phyloP scores from a whole-genome alignment of 345 rosid species.

The Eucalyptus curtisii region DNA sequence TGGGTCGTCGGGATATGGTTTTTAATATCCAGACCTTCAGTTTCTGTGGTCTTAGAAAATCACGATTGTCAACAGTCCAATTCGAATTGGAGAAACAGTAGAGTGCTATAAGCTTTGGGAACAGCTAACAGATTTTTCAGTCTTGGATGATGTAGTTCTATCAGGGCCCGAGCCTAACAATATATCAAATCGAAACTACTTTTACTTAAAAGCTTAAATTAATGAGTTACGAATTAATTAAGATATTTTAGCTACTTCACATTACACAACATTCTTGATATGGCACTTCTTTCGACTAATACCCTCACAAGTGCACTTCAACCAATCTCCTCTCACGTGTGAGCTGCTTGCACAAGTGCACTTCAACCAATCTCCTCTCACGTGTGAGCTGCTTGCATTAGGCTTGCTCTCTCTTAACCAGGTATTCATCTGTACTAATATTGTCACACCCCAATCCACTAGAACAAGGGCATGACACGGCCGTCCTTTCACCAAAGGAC shows the following conservation, averaged over 20 bases:
- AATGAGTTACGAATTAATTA: too few relatives aligned
- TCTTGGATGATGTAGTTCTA: not conserved
- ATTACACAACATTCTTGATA: not conserved
- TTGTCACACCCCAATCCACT: too few relatives aligned
- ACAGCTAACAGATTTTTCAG: not conserved
- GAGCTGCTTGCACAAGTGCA: not conserved
- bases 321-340: not conserved
- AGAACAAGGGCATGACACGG: too few relatives aligned
- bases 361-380: not conserved
- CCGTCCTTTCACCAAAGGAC: too few relatives aligned
- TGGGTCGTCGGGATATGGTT: not conserved
- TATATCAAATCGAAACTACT: not conserved
- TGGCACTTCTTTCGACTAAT: not conserved
- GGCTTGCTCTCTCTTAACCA: not conserved
- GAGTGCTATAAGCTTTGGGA: not conserved
- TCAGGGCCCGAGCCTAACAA: not conserved
- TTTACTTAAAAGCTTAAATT: too few relatives aligned
- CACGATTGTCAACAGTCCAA: not conserved
- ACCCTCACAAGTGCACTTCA: not conserved
- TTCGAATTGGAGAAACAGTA: not conserved
- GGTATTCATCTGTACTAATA: not conserved
- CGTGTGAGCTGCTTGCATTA: not conserved
- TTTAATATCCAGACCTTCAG: not conserved
- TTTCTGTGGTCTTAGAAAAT: not conserved
- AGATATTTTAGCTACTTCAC: not conserved